Evolutionary conservation across 345 rosid genomes (phyloP), one percentile per base, ranked within the genome.

Genomic region (Linum trigynum): DNA sequence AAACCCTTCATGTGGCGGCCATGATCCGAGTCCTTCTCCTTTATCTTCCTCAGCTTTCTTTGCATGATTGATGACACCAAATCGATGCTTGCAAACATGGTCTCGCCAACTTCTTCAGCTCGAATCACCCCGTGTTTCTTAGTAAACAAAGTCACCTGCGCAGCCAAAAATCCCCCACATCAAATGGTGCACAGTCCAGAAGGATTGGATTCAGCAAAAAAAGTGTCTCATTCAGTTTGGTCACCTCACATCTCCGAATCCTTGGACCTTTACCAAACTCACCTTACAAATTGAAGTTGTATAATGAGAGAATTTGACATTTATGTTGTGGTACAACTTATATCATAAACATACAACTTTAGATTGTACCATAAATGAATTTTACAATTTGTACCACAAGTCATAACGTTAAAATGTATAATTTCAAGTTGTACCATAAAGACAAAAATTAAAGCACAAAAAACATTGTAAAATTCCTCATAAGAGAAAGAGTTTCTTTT

Each of bases 81-180:
- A 71, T 92, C 97, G 7, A 92, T 90, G 74, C 96, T 83, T 16
- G 79, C 96, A 38, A 75, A 86, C 5, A 85, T 75, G 0, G 97
- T 79, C 79, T 90, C 98, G 0, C 87, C 86, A 66, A 83, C 95
- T 77, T 90, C 97, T 82, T 92, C 98, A 5, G 91, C 98, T 1
- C 98, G 89, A 65, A 92, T 73, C 61, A 92, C 96, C 17, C 96
- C 98, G 79, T 92, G 98, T 79, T 77, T 88, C 80, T 92, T 92
- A 4, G 97, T 83, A 72, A 81, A 92, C 81, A 92, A 61, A 42
- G 98, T 92, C 45, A 83, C 98, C 98, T 92, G 59, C 41, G 60
- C 14, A 15, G 32, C 5, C 11, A 17, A 7, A 14, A 3, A 12
- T 41, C 9, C 11, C 8, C 9, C 53, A 48, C 53, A 2, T 48